Conservation (phyloP, 306 rosid genomes). For the Lathyrus tuberosus region DNA sequence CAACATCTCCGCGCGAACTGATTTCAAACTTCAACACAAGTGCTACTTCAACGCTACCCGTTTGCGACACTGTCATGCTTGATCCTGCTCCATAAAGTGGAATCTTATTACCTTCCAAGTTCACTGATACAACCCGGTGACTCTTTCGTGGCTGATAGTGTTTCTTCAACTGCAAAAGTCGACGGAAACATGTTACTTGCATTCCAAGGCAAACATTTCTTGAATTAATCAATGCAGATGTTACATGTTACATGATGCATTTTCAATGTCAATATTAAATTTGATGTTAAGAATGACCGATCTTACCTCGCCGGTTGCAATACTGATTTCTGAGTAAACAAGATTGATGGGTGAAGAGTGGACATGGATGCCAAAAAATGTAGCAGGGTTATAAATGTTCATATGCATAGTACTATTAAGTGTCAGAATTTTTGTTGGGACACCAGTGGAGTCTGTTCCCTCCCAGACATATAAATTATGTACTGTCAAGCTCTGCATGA, state of each 20-base stretch:
- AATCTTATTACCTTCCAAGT: constrained; percentile 66
- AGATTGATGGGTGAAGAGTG: constrained; percentile 74
- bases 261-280: constrained; percentile 1
- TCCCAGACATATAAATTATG: constrained; percentile 71
- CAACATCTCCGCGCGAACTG: constrained; percentile 72
- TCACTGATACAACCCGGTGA: constrained; percentile 53
- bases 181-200: constrained; percentile 28
- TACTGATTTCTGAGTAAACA: constrained; percentile 68
- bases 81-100: constrained; percentile 95
- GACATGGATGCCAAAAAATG: constrained; percentile 88
- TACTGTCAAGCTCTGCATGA: constrained; percentile 73
- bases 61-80: constrained; percentile 45
- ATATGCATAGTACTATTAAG: constrained; percentile 71
- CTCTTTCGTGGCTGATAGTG: constrained; percentile 89
- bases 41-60: constrained; percentile 56
- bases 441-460: constrained; percentile 85
- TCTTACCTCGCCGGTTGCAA: constrained; percentile 83
- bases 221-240: neutral
- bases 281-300: neutral
- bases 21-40: constrained; percentile 61
- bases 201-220: neutral
- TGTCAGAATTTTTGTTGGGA: constrained; percentile 78
- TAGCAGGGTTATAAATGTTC: constrained; percentile 81
- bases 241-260: neutral
- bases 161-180: constrained; percentile 68